Evolutionary conservation across 257 asterid species (phyloP).

Genomic region (Rubia yunnanensis): DNA sequence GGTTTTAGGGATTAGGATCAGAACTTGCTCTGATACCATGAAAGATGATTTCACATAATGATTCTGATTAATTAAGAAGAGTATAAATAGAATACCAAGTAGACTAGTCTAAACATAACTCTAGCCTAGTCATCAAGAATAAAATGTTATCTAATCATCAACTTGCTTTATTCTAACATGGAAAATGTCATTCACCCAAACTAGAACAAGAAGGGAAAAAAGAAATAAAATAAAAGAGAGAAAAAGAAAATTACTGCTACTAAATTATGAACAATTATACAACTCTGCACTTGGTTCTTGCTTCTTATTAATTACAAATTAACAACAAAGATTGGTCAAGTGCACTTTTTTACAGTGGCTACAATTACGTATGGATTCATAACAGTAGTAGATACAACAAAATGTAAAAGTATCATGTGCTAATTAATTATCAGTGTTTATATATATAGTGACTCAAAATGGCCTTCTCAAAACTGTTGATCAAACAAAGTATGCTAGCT

Average conservation of each 20-base stretch:
- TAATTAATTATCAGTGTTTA: neutral
- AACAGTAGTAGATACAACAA: neutral
- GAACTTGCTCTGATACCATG: too few species aligned
- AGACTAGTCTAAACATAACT: too few species aligned
- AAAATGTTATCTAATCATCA: too few species aligned
- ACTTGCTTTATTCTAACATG: too few species aligned
- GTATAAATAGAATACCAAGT: too few species aligned
- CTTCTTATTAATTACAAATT: conserved; percentile 2
- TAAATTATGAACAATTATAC: neutral
- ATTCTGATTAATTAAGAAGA: too few species aligned
- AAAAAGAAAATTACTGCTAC: neutral
- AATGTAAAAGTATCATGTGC: neutral
- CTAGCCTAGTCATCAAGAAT: too few species aligned
- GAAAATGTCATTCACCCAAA: too few species aligned
- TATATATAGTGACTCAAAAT: neutral
- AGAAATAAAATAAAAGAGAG: neutral
- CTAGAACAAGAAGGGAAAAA: neutral
- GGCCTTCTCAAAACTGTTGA: conserved; percentile 26
- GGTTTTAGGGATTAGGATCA: too few species aligned
- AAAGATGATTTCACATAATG: too few species aligned
- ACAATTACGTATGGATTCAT: conserved; percentile 1
- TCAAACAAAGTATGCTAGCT: neutral
- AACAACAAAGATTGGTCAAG: neutral
- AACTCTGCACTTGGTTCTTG: conserved; percentile 1
- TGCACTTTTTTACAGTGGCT: neutral